Evolutionary conservation across 306 rosid species (phyloP).

Genomic region (Geum urbanum): DNA sequence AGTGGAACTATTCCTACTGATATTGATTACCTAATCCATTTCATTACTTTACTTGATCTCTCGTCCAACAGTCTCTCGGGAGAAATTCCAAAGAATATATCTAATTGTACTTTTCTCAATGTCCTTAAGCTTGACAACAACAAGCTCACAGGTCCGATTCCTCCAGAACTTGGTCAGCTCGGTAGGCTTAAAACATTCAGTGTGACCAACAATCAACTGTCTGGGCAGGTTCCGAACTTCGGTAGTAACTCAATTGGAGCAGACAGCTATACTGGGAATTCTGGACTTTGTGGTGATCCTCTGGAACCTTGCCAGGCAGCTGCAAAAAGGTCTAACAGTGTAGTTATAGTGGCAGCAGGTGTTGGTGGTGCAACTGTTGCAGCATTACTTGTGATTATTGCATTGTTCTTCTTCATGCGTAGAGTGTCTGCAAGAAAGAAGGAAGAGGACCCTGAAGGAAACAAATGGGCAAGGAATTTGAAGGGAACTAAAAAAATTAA

Average conservation of each 20-base stretch:
- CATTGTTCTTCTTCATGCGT: conserved; percentile 59
- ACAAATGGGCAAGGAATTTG: conserved; percentile 86
- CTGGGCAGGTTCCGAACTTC: conserved; percentile 54
- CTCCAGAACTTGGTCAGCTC: conserved; percentile 38
- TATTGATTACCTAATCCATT: conserved; percentile 3
- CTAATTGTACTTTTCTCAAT: conserved; percentile 55
- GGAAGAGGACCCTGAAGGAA: conserved; percentile 87
- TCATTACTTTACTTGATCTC: conserved; percentile 53
- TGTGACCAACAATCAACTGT: conserved; percentile 54
- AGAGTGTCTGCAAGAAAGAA: conserved; percentile 51
- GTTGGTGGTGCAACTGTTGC: conserved; percentile 61
- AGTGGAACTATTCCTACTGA: conserved; percentile 49
- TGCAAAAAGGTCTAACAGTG: conserved; percentile 37
- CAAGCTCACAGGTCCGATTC: conserved; percentile 56
- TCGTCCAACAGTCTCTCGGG: conserved; percentile 69
- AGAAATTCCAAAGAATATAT: conserved; percentile 35
- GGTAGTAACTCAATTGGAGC: background rate
- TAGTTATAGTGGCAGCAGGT: conserved; percentile 69
- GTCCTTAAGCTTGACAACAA: conserved; percentile 54
- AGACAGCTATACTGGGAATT: conserved; percentile 48
- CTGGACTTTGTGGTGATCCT: conserved; percentile 51
- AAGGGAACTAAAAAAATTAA: conserved; percentile 73
- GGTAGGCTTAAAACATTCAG: conserved; percentile 37
- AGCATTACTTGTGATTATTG: conserved; percentile 44
- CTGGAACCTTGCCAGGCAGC: conserved; percentile 17